Evolutionary conservation across 768 basidiomycete genomes (phyloP), one percentile per base, ranked within the genome.

Genomic region (Collybia sp.): DNA sequence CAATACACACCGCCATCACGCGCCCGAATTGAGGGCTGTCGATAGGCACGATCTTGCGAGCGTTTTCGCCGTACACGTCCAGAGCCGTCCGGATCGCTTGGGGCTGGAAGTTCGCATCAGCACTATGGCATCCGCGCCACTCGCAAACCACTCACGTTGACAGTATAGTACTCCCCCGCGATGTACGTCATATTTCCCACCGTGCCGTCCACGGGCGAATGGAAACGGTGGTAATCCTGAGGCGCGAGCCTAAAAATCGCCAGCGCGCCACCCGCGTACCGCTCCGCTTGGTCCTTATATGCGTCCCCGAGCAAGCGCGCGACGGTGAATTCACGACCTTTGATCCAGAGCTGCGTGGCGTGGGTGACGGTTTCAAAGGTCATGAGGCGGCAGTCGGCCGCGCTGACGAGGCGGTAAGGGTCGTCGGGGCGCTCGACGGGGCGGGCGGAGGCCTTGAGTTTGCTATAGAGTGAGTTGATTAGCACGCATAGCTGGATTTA

Each of bases 211-310:
- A 94, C 88, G 0, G 91, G 89, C 0, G 80, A 80, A 60, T 91
- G 89, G 76, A 93, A 96, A 1, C 94, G 85, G 64, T 97, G 94
- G 57, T 97, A 97, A 56, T 97, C 94, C 66, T 94, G 88, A 1
- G 93, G 93, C 1, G 93, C 93, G 15, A 96, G 70, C 13, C 94
- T 73, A 68, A 97, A 97, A 45, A 96, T 96, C 8, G 77, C 89
- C 42, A 99, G 58, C 1, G 87, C 83, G 5, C 96, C 96, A 8
- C 88, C 89, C 1, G 69, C 66, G 58, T 87, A 98, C 33, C 76
- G 74, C 4, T 83, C 80, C 1, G 35, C 17, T 10, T 37, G 4
- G 17, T 18, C 10, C 35, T 37, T 37, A 10, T 37, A 37, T 6
- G 35, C 35, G 17, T 37, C 35, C 13, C 35, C 35, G 17, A 37